Base-by-base conservation (phyloP, 345 rosid species). In the Salix brachista region DNA sequence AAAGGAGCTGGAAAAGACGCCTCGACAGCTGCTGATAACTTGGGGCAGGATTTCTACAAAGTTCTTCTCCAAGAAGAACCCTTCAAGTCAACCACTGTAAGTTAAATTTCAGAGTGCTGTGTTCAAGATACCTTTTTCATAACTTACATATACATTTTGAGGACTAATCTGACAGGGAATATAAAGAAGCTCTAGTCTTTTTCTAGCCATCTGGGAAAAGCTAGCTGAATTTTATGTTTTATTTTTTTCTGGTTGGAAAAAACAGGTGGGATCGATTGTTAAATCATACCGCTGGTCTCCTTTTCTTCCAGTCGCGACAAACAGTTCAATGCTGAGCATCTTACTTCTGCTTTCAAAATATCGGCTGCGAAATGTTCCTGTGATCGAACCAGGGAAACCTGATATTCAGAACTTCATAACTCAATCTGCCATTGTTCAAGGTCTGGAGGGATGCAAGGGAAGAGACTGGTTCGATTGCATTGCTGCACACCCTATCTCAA, bases 401-500 rank as follows among this genome's bases (percentile, higher is more conserved):
- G 85, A 89, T 73, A 82, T 95, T 65, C 83, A 88, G 85, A 92
- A 95, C 87, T 91, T 85, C 84, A 89, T 92, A 74, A 92, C 97
- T 81, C 99, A 95, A 75, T 85, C 97, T 69, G 95, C 97, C 5
- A 83, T 92, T 70, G 84, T 95, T 81, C 89, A 85, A 28, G 98
- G 95, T 67, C 94, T 91, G 19, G 90, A 94, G 79, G 87, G 89
- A 17, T 92, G 97, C 82, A 86, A 78, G 77, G 97, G 98, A 13
- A 90, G 97, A 86, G 97, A 91, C 82, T 95, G 97, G 97, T 95
- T 95, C 48, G 97, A 95, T 79, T 82, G 84, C 74, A 90, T 92
- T 37, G 81, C 97, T 0, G 75, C 89, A 62, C 80, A 72, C 16
- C 85, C 90, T n/a, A 89, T 95, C 62, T 81, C 91, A 41, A 93